Evolutionary conservation across 768 basidiomycete species (phyloP).

Genomic region (Kwoniella dendrophila): DNA sequence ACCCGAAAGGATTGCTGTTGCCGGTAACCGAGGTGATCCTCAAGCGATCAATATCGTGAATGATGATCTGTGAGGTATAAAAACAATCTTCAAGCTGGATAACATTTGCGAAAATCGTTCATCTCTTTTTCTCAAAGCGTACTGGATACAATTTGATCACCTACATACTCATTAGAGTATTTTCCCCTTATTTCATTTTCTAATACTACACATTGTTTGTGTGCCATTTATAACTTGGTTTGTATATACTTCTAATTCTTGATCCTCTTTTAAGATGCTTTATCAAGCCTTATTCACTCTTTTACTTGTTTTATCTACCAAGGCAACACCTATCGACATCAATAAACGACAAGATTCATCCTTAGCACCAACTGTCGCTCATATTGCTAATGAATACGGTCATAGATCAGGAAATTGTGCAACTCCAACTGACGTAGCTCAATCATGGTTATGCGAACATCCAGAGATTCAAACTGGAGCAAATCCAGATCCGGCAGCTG

Average conservation of each 20-base stretch:
- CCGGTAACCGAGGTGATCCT: too few species aligned
- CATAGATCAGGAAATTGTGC: background rate
- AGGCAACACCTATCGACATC: background rate
- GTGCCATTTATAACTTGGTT: background rate
- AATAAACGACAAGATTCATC: background rate
- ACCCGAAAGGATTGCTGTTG: too few species aligned
- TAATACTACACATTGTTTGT: background rate
- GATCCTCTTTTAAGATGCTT: too few species aligned
- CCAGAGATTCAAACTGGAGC: background rate
- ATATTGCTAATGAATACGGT: background rate
- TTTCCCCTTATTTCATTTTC: background rate
- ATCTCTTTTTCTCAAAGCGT: background rate
- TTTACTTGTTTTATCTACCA: background rate
- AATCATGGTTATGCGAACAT: slow-evolving; percentile 5
- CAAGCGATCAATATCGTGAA: too few species aligned
- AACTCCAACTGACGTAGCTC: background rate
- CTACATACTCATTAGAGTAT: background rate
- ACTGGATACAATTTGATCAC: background rate
- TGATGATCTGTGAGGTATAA: too few species aligned
- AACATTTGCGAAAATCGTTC: background rate
- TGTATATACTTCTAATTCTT: too few species aligned
- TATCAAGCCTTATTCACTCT: background rate
- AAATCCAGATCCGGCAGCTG: background rate
- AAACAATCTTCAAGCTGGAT: too few species aligned
- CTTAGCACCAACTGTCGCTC: background rate